Percentiles rank a stretch among this genome's conserved stretches.
These are phyloP conservation scores for Paraconiothyrium brasiliense DNA, from an alignment of 2,329 filamentous ascomycete species.

Conservation along the genomic window DNA sequence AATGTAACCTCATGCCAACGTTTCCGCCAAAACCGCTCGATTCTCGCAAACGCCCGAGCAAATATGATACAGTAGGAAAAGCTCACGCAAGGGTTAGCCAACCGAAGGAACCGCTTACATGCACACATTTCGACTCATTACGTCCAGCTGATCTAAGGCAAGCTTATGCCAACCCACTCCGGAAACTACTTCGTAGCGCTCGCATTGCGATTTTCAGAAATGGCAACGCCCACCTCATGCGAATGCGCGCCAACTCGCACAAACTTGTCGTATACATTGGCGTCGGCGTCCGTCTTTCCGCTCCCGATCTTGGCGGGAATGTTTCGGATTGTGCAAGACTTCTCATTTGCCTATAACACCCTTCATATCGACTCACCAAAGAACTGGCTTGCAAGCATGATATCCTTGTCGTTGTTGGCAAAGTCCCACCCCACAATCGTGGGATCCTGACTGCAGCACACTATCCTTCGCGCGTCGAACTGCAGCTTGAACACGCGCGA, in stretches of 20 bases:
- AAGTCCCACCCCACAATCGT: conserved; percentile 98
- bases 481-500: conserved; percentile 93
- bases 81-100: neutral
- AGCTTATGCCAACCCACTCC: neutral
- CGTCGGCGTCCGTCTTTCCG: too few species aligned
- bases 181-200: too few species aligned
- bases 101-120: neutral
- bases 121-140: neutral
- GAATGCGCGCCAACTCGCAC: too few species aligned
- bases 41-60: neutral
- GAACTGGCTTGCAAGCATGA: conserved; percentile 80
- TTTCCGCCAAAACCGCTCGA: neutral
- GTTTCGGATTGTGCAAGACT: too few species aligned
- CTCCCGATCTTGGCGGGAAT: too few species aligned
- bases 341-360: neutral
- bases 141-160: too few species aligned
- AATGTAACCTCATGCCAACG: neutral
- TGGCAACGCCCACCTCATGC: too few species aligned
- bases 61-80: neutral
- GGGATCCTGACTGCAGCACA: conserved; percentile 92
- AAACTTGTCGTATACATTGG: too few species aligned
- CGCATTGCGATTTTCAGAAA: too few species aligned
- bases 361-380: conserved; percentile 64
- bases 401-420: conserved; percentile 82
- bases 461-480: conserved; percentile 90